Base-by-base conservation (phyloP, 768 basidiomycete species). In the Pisolithus microcarpus region DNA sequence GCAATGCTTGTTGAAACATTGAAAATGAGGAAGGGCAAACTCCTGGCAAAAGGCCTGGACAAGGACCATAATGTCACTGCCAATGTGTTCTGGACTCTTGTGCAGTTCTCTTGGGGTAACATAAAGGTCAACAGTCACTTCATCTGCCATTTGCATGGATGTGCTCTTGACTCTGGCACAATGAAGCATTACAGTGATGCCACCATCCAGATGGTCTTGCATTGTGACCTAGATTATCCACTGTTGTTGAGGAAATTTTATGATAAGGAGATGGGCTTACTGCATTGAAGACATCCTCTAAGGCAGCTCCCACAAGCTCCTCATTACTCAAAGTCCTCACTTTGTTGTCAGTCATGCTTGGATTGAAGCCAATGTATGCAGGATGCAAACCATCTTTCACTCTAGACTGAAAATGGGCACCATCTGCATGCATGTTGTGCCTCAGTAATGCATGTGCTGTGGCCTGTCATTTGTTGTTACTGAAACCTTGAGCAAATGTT, bases 11-110 rank as follows among this genome's bases (percentile, higher is more conserved):
- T 18, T 51, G 36, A 54, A 54, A 15, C 16, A 21, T 26, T 50
- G 26, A 5, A 53, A 15, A 13, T 56, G 55, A 15, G 49, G 55
- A 19, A 53, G 15, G 4, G 46, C 55, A 39, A 52, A 52, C 21
- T 56, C 51, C 19, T 56, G 36, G 19, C 38, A 52, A 34, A 56
- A 56, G 3, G 52, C 49, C 38, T 56, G 55, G 15, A 53, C 40
- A 8, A 56, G 34, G 11, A 39, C n/a, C 7, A 52, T 28, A 19
- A 44, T n/a, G 36, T 46, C 49, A 19, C 49, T 52, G 9, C 34
- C 46, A 34, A 56, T 44, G 15, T 7, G 19, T 9, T 50, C 28
- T 40, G 38, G 38, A 13, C 23, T 18, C 19, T 19, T 23, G 24
- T 10, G 1, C 3, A 51, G 18, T 47, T 50, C 49, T 0, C 36